These are phyloP conservation scores for Yamagishiella unicocca DNA, from an alignment of 139 green algal genomes.

Conservation along the genomic window DNA sequence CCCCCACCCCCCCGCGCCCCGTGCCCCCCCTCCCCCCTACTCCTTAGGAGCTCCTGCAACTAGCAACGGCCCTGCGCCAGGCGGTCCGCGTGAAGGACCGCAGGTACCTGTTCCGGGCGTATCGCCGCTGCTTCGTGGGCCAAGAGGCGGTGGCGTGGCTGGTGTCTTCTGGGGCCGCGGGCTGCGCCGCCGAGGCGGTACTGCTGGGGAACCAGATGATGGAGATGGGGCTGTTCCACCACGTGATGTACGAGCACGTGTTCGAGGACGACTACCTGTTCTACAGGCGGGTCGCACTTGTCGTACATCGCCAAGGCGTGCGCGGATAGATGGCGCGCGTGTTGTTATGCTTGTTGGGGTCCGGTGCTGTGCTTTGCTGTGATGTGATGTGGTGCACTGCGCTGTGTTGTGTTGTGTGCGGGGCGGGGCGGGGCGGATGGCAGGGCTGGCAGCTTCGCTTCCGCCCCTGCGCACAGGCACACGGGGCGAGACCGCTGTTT, in stretches of 20 bases:
- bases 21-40: no score
- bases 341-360: no score
- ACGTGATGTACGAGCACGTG: slow-evolving; percentile 53
- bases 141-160: slow-evolving; percentile 28
- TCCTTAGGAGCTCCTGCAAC: neutral
- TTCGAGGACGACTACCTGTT: slow-evolving; percentile 58
- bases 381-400: no score
- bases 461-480: no score
- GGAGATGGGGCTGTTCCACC: slow-evolving; percentile 48
- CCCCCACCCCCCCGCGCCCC: no score
- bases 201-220: slow-evolving; percentile 40
- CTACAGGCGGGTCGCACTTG: slow-evolving; percentile 44
- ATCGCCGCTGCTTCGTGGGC: slow-evolving; percentile 18
- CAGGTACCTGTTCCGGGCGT: slow-evolving; percentile 14
- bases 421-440: no score
- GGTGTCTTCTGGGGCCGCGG: neutral
- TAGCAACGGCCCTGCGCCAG: slow-evolving; percentile 11
- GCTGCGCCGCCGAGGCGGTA: slow-evolving; percentile 31
- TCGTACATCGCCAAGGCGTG: no score
- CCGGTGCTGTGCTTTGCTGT: no score
- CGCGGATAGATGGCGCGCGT: no score
- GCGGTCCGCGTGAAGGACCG: slow-evolving; percentile 43
- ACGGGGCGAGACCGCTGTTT: no score
- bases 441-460: no score
- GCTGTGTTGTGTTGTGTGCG: no score